A percentile compares a stretch with the other conserved stretches of the same genome.
Evolutionary conservation across 202 grass and related monocot species (phyloP).

Genomic region (Elaeis oleifera): DNA sequence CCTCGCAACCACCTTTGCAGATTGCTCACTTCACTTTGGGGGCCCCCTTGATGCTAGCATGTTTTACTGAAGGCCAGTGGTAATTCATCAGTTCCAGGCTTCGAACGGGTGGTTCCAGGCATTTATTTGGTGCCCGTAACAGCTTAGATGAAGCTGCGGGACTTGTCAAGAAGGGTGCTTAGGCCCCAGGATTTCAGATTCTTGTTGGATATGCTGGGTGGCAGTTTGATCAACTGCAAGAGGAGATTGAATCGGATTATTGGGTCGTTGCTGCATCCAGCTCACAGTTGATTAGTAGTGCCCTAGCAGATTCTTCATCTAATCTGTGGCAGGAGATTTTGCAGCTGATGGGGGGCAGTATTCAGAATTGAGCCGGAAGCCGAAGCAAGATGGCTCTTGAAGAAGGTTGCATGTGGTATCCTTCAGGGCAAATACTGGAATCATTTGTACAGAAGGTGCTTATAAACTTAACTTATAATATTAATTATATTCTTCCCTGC

Average conservation of each 20-base stretch:
- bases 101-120: slow-evolving; percentile 58
- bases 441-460: too few species aligned
- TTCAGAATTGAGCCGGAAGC: slow-evolving; percentile 75
- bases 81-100: slow-evolving; percentile 38
- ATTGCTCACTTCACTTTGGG: slow-evolving; percentile 69
- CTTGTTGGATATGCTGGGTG: slow-evolving; percentile 69
- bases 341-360: slow-evolving; percentile 83
- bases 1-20: slow-evolving; percentile 34
- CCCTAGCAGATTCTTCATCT: slow-evolving; percentile 23
- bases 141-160: slow-evolving; percentile 45
- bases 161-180: slow-evolving; percentile 40
- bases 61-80: slow-evolving; percentile 45
- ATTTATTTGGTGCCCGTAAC: slow-evolving; percentile 47
- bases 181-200: slow-evolving; percentile 63
- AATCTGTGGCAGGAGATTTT: slow-evolving; percentile 74
- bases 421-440: too few species aligned
- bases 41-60: slow-evolving; percentile 66
- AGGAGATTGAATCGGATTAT: slow-evolving; percentile 66
- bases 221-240: slow-evolving; percentile 65
- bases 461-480: too few species aligned
- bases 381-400: slow-evolving; percentile 47
- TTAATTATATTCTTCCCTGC: too few species aligned
- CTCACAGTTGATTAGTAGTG: slow-evolving; percentile 39
- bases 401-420: neutral
- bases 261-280: slow-evolving; percentile 87